A percentile compares a stretch with the other conserved stretches of the same genome.
Evolutionary conservation across 495 filamentous ascomycete genomes (phyloP).

Genomic region (Elasticomyces elasticus): DNA sequence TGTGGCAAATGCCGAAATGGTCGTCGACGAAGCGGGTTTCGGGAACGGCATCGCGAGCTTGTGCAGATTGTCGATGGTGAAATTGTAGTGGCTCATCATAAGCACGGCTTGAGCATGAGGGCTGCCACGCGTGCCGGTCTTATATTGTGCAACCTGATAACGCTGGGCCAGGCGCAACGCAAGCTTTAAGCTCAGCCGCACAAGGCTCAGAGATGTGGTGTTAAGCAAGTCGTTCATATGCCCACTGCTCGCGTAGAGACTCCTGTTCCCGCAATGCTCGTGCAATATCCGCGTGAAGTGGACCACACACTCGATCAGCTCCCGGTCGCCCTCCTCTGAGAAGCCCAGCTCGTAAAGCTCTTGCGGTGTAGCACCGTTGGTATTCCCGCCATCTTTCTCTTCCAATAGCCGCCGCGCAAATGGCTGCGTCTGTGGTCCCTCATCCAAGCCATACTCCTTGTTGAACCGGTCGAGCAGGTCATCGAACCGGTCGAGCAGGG

Average conservation of each 20-base stretch:
- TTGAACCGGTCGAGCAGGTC: constrained; percentile 71
- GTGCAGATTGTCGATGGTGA: constrained; percentile 80
- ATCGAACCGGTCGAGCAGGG: constrained; percentile 89
- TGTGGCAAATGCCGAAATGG: constrained; percentile 30
- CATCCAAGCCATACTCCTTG: constrained; percentile 67
- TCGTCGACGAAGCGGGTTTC: constrained; percentile 45
- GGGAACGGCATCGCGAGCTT: constrained; percentile 74
- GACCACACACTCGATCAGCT: constrained; percentile 69
- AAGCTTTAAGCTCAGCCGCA: constrained; percentile 65
- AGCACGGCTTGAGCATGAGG: constrained; percentile 59
- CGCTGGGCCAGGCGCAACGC: constrained; percentile 76
- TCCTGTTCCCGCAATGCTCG: constrained; percentile 93
- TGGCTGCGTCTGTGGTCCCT: constrained; percentile 67
- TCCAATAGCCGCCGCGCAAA: constrained; percentile 58
- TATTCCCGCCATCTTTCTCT: constrained; percentile 38
- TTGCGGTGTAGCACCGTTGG: constrained; percentile 7
- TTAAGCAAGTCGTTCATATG: constrained; percentile 81
- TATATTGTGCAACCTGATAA: constrained; percentile 78
- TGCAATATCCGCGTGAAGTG: constrained; percentile 77
- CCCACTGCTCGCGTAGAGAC: constrained; percentile 85
- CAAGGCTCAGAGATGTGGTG: constrained; percentile 66
- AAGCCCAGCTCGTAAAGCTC: constrained; percentile 40
- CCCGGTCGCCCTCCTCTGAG: constrained; percentile 60
- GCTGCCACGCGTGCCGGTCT: constrained; percentile 48
- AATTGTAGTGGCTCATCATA: constrained; percentile 81